Evolutionary conservation across 305 asterid genomes (phyloP), one percentile per base, ranked within the genome.

Genomic region (Caryopteris hybrid): DNA sequence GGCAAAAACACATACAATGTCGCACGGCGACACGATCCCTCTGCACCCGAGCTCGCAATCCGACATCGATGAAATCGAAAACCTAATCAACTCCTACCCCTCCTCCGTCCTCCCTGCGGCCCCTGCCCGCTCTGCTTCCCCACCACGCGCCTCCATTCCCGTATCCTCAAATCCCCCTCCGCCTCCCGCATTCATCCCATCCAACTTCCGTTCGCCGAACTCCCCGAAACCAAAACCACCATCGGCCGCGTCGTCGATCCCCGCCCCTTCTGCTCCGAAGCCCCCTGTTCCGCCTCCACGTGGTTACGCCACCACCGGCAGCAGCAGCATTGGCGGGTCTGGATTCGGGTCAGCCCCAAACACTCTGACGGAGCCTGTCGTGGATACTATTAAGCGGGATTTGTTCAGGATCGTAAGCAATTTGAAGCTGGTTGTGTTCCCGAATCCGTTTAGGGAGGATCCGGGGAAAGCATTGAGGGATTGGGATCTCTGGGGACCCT

Each of bases 401-500:
- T 81, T 87, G 29, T 71, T 79, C 4, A 80, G 93, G 75, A 91
- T 89, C 43, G 90, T 87, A 0, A 91, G 83, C 67, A 91, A 88
- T 78, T 82, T 91, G 88, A 91, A 89, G 79, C 74, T 87, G 57
- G 96, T 91, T 63, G 95, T 91, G 33, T 91, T 91, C 66, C 96
- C 95, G 11, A 91, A 89, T 41, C 98, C 96, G 4, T 77, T 18
- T 66, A 80, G 96, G 69, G 96, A 91, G 61, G 96, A 91, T 76
- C 98, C 94, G 4, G 96, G 98, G 1, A 89, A 84, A 65, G 95
- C 98, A 7, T 74, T 89, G 76, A 79, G 92, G 54, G 96, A 87
- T 80, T 91, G 94, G 94, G 95, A 91, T 80, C 88, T 91, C 5
- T 89, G 95, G 95, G 96, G 98, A 0, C 96, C 98, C 0, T 89